Conservation (phyloP, 2,329 filamentous ascomycete species). For the Ceratocystis variospora region DNA sequence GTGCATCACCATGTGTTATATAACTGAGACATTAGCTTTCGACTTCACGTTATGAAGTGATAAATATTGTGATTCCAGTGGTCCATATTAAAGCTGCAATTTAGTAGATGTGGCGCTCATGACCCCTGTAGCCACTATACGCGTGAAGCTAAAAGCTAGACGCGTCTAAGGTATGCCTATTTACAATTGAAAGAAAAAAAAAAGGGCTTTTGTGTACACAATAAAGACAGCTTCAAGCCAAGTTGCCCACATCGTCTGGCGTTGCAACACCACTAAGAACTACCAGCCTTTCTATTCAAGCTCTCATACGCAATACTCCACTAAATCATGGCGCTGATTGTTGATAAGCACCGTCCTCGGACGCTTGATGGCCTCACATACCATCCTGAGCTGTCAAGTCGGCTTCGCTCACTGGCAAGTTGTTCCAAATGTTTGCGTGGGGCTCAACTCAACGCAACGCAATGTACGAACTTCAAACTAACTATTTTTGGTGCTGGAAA, state of each 20-base stretch:
- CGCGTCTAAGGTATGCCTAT: conserved; percentile 1
- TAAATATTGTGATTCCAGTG: too few species aligned
- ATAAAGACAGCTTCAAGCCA: background rate
- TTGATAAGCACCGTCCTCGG: conserved; percentile 59
- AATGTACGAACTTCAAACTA: background rate
- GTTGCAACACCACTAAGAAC: background rate
- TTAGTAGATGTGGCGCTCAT: conserved; percentile 10
- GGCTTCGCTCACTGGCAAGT: conserved; percentile 70
- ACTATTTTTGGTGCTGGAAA: background rate
- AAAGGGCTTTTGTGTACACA: background rate
- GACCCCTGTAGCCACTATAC: conserved; percentile 19
- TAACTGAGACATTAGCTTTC: too few species aligned
- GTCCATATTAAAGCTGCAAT: conserved; percentile 5
- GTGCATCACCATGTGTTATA: conserved; percentile 10
- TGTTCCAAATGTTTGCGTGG: background rate
- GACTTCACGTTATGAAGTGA: too few species aligned
- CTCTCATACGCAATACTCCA: background rate
- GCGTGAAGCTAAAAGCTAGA: conserved; percentile 14
- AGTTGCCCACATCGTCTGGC: background rate
- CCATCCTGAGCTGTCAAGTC: conserved; percentile 74
- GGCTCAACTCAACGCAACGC: background rate
- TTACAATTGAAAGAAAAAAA: background rate
- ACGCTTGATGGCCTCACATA: conserved; percentile 71
- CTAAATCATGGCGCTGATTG: conserved; percentile 49
- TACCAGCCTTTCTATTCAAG: background rate